Evolutionary conservation across 106 monocot species (phyloP), one percentile per base, ranked within the genome.

Genomic region (Iris macrosiphon): DNA sequence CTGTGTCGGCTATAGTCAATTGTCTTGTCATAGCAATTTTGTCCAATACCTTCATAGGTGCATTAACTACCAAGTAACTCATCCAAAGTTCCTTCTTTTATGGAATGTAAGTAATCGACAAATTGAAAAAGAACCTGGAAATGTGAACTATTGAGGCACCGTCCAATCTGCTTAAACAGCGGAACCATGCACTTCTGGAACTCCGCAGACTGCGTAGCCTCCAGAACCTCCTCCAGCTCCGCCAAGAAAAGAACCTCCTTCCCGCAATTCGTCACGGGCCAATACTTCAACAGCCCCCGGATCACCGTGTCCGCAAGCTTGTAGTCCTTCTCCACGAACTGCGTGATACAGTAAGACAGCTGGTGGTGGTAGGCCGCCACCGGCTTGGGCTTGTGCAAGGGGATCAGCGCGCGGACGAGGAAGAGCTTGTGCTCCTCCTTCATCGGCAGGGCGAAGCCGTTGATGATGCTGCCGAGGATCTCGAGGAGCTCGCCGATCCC

Each of bases 131-230:
- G n/a, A 49, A 84, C 84, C 79, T 84, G 84, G 43, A 79, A 84
- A 50, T 84, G 84, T 31, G 74, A 75, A 48, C 84, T 84, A 63
- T 61, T 79, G 35, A 84, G 62, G 60, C 84, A 79, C 8, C 75
- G 66, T 5, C 37, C 69, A 16, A 76, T 76, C 53, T 65, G 75
- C 50, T 60, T 69, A 33, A 76, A 76, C 20, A 76, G 53, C 3
- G 63, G 75, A 9, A 76, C 75, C 75, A 76, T 76, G 59, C 66
- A 67, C 20, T 52, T 59, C 31, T 84, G 79, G 34, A 84, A 84
- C 19, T 84, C 84, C 6, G 59, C 52, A 8, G 62, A 17, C 35
- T 76, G 75, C 0, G 75, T 76, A 4, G 51, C 69, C 46, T 76
- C 75, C 6, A 76, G 53, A 15, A 76, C 58, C 69, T 76, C 75